Conservation (phyloP, 257 asterid species). For the Penstemon davidsonii region DNA sequence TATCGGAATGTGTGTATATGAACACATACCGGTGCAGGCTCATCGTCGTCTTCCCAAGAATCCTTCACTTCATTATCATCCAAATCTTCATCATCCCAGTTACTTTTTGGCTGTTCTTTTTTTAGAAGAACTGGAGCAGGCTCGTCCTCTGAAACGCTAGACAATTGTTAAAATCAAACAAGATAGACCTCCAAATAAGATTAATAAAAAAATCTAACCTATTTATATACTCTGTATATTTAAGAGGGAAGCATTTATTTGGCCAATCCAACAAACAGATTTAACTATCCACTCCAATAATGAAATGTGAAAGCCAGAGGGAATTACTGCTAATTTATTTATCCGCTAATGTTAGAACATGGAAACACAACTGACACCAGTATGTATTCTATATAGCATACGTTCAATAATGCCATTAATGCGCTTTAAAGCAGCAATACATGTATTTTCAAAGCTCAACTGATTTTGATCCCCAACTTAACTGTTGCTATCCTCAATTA, state of each 20-base stretch:
- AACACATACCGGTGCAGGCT: constrained; percentile 53
- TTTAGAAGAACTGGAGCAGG: constrained; percentile 57
- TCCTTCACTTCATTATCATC: constrained; percentile 77
- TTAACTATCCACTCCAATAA: neutral
- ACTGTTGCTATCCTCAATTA: neutral
- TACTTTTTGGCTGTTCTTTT: constrained; percentile 45
- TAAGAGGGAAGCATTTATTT: neutral
- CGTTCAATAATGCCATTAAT: neutral
- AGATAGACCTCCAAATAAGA: neutral
- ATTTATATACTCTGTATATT: neutral
- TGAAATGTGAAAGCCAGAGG: neutral
- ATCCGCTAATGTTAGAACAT: neutral
- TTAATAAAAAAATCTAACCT: constrained; percentile 1
- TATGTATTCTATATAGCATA: neutral
- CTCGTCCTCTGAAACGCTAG: constrained; percentile 67
- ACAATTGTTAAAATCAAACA: constrained; percentile 11
- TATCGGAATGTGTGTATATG: no score
- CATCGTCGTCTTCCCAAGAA: constrained; percentile 98
- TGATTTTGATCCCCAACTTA: constrained; percentile 6
- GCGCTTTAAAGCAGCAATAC: neutral
- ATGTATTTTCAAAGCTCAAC: neutral
- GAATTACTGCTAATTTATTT: neutral
- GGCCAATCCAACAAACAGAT: neutral
- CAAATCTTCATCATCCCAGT: constrained; percentile 90
- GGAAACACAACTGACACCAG: constrained; percentile 2